These are phyloP conservation scores for Capronia coronata DNA, from an alignment of 2,329 filamentous ascomycete species.

Conservation along the genomic window DNA sequence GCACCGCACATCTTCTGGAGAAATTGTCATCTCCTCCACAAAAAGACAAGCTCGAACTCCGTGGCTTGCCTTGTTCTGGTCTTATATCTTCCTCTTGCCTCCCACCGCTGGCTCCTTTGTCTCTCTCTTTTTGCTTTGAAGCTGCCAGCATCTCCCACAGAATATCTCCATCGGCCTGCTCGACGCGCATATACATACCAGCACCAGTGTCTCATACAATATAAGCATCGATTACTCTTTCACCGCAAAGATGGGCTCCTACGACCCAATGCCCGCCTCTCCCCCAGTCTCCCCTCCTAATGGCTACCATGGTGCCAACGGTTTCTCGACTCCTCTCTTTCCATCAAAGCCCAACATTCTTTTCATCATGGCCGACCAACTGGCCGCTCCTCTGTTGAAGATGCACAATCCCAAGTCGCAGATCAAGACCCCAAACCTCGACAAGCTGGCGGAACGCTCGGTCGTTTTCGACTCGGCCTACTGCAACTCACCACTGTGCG, in stretches of 20 bases:
- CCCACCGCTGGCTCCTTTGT: not conserved
- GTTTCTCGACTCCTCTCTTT: constrained; percentile 28
- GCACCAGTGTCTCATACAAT: not conserved
- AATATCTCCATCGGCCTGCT: not conserved
- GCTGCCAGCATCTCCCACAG: not conserved
- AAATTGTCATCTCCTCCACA: not conserved
- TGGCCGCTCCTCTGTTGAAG: constrained; percentile 82
- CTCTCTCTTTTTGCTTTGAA: not conserved
- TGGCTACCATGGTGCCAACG: constrained; percentile 24
- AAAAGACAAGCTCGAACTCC: not conserved
- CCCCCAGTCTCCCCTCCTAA: constrained; percentile 29
- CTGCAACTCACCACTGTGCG: constrained; percentile 87
- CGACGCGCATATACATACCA: not conserved
- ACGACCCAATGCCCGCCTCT: constrained; percentile 20
- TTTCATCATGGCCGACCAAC: constrained; percentile 96
- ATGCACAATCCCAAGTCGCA: constrained; percentile 84
- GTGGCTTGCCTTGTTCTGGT: constrained; percentile 1
- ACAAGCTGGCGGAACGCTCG: constrained; percentile 69
- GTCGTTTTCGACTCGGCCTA: constrained; percentile 93
- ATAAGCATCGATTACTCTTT: not conserved
- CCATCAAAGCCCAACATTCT: constrained; percentile 62
- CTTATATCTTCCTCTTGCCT: not conserved
- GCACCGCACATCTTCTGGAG: constrained; percentile 4
- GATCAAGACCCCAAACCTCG: constrained; percentile 87
- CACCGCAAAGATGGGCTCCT: constrained; percentile 23